Evolutionary conservation across 1,284 basidiomycete genomes (phyloP).

Genomic region (Blastosporella zonata): DNA sequence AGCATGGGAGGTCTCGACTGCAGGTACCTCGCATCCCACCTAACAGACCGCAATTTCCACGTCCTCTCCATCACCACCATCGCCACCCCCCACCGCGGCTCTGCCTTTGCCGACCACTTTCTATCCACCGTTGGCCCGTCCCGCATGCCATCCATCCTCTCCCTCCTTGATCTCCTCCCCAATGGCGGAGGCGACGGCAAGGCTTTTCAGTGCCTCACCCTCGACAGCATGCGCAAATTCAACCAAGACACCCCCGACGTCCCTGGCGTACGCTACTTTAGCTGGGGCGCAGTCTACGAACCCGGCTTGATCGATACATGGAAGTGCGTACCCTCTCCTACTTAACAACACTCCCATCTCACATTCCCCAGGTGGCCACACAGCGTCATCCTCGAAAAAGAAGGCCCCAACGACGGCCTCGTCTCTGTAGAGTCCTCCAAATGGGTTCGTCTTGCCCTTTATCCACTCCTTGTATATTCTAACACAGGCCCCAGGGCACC

Average conservation of each 20-base stretch:
- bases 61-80: conserved; percentile 91
- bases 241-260: conserved; percentile 83
- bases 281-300: conserved; percentile 89
- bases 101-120: conserved; percentile 92
- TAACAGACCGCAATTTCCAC: conserved; percentile 60
- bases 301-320: conserved; percentile 88
- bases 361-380: conserved; percentile 60
- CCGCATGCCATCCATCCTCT: conserved; percentile 61
- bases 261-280: conserved; percentile 80
- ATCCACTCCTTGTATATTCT: conserved; percentile 5
- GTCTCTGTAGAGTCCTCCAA: conserved; percentile 81
- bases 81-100: conserved; percentile 88
- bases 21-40: conserved; percentile 78
- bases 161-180: conserved; percentile 74
- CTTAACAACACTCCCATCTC: background rate
- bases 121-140: conserved; percentile 74
- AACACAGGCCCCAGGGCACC: conserved; percentile 49
- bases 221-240: conserved; percentile 85
- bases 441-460: conserved; percentile 55
- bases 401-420: conserved; percentile 91
- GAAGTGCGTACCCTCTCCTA: conserved; percentile 39
- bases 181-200: conserved; percentile 89
- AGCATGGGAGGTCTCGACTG: conserved; percentile 96
- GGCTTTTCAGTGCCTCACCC: conserved; percentile 85
- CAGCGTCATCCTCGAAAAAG: conserved; percentile 80